A percentile compares a stretch with the other conserved stretches of the same genome.
These are phyloP conservation scores for Maudiozyma bulderi DNA, from an alignment of 805 yeast genomes.

Conservation along the genomic window DNA sequence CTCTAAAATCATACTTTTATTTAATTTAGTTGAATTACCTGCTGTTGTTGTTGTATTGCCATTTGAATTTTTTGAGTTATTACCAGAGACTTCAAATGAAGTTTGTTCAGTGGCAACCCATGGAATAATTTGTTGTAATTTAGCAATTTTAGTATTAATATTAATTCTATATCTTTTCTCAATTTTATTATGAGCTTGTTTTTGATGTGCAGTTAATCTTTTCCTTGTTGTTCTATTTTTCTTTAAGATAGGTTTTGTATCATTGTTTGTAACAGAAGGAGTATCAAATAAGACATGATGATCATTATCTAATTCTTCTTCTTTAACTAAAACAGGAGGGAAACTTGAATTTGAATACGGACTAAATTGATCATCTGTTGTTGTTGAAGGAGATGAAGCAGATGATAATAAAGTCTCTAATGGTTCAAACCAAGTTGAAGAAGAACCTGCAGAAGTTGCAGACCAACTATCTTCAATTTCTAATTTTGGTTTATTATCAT, in stretches of 20 bases:
- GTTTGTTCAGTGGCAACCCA: constrained; percentile 54
- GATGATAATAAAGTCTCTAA: constrained; percentile 21
- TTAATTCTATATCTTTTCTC: constrained; percentile 63
- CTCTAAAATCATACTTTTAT: constrained; percentile 59
- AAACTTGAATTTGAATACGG: not conserved
- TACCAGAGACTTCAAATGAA: constrained; percentile 38
- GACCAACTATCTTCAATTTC: not conserved
- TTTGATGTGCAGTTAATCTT: constrained; percentile 49
- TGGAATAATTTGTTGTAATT: constrained; percentile 55
- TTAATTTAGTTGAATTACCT: constrained; percentile 34
- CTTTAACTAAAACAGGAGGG: not conserved
- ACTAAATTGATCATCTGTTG: not conserved
- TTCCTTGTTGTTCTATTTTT: constrained; percentile 37
- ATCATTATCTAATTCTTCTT: not conserved
- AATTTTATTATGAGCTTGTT: constrained; percentile 62
- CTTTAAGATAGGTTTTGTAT: not conserved
- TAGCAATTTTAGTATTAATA: constrained; percentile 61
- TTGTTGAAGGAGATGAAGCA: constrained; percentile 14
- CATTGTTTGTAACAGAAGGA: not conserved
- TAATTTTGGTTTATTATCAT: not conserved
- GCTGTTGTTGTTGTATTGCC: not conserved
- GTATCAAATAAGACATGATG: not conserved
- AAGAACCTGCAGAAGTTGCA: constrained; percentile 1
- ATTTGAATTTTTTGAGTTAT: not conserved
- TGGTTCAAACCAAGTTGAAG: constrained; percentile 20